These are phyloP conservation scores for Curvularia sp. DNA, from an alignment of 2,329 filamentous ascomycete genomes.

Conservation along the genomic window DNA sequence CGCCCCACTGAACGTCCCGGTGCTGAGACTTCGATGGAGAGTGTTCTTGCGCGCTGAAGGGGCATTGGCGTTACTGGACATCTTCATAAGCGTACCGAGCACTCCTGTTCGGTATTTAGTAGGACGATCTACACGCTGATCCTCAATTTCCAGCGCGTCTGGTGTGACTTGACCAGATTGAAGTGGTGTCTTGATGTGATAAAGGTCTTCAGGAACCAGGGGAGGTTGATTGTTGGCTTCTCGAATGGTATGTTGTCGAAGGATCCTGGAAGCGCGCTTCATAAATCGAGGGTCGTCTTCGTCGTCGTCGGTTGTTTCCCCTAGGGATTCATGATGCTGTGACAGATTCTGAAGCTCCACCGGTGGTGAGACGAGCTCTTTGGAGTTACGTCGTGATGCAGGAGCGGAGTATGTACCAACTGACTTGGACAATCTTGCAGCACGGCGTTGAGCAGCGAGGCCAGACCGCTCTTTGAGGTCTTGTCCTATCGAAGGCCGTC, in stretches of 20 bases:
- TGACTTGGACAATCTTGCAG: conserved; percentile 44
- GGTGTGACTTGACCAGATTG: conserved; percentile 60
- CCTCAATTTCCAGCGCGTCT: conserved; percentile 59
- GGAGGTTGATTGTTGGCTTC: conserved; percentile 18
- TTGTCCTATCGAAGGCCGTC: conserved; percentile 17
- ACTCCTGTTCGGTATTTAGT: conserved; percentile 75
- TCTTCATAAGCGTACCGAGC: conserved; percentile 72
- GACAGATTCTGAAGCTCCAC: conserved; percentile 29
- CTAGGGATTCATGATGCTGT: conserved; percentile 27
- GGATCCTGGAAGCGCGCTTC: conserved; percentile 53
- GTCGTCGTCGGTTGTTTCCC: conserved; percentile 33
- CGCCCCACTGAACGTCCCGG: conserved; percentile 41
- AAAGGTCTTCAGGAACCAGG: conserved; percentile 40
- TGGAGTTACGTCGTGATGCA: conserved; percentile 46
- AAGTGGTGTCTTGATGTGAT: conserved; percentile 39
- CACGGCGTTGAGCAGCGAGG: conserved; percentile 46
- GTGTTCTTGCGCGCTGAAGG: conserved; percentile 13
- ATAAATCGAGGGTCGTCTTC: conserved; percentile 45
- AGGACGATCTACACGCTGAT: conserved; percentile 71
- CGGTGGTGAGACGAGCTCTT: conserved; percentile 38
- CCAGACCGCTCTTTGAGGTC: conserved; percentile 45
- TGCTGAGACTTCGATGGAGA: conserved; percentile 38
- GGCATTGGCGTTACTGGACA: conserved; percentile 25
- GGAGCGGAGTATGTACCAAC: conserved; percentile 49
- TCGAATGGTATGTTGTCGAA: conserved; percentile 45